phyloP scores from a whole-genome alignment of 75 land plant species.

The Cupressus sempervirens region DNA sequence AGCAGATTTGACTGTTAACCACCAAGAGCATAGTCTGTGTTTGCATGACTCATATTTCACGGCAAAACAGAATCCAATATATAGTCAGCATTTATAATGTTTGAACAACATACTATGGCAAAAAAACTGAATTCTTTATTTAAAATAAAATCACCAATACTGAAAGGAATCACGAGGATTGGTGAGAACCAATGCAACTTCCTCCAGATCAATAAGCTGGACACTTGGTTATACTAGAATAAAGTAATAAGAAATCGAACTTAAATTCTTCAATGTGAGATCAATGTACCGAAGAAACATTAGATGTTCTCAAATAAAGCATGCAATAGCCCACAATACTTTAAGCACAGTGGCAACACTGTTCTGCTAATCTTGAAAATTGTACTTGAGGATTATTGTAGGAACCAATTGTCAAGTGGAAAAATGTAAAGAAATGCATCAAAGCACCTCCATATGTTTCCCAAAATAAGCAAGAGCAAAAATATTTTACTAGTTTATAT shows the following conservation, averaged over 20 bases:
- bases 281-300: not conserved
- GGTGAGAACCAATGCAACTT: not conserved
- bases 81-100: too few species aligned
- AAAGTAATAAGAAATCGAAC: not conserved
- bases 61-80: not conserved
- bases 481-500: too few species aligned
- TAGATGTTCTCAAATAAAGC: too few species aligned
- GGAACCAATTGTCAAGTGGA: not conserved
- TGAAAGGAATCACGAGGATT: not conserved
- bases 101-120: not conserved
- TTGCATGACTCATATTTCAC: not conserved
- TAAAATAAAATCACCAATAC: not conserved
- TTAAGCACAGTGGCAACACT: not conserved
- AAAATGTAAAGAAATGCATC: not conserved
- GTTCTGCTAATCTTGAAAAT: not conserved
- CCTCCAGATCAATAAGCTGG: not conserved
- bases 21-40: too few species aligned
- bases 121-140: not conserved
- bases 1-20: not conserved
- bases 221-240: not conserved
- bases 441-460: too few species aligned
- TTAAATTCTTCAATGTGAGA: too few species aligned
- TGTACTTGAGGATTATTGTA: not conserved
- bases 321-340: not conserved
- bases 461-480: too few species aligned